A percentile compares a stretch with the other conserved stretches of the same genome.
Conservation (phyloP, 1,284 basidiomycete genomes). For the Inonotus obliquus region DNA sequence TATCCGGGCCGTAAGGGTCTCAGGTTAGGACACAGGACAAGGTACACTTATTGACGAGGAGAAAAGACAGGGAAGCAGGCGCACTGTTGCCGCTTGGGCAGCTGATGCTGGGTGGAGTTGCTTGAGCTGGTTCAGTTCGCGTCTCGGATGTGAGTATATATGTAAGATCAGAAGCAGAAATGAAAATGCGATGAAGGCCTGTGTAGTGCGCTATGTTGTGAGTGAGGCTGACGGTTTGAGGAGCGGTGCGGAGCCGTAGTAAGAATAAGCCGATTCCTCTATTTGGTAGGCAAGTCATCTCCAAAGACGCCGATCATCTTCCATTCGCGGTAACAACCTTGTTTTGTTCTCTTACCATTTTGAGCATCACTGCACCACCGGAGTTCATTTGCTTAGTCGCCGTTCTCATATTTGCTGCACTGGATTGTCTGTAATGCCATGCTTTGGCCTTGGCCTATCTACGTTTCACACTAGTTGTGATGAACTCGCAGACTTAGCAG, state of each 20-base stretch:
- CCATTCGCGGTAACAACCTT: not conserved
- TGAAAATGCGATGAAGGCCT: not conserved
- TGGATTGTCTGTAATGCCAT: no score
- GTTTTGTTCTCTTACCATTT: no score
- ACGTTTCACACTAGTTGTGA: no score
- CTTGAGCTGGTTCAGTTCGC: not conserved
- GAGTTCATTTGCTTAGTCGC: no score
- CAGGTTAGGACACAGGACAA: not conserved
- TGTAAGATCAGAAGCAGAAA: not conserved
- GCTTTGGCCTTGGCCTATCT: no score
- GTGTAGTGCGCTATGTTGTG: not conserved
- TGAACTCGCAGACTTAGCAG: no score
- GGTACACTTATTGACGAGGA: not conserved
- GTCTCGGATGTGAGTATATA: not conserved
- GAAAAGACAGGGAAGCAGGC: not conserved
- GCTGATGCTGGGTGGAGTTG: not conserved
- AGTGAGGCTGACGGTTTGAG: slow-evolving; percentile 3
- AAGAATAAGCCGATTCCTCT: no score
- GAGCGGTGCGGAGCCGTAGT: not conserved
- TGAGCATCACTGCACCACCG: no score
- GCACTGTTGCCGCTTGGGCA: not conserved
- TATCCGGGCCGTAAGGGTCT: not conserved
- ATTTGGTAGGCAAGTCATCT: no score
- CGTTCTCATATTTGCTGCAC: no score
- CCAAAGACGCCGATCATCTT: no score